Conservation (phyloP, 2,329 filamentous ascomycete genomes). For the Ceratocystis papillata region DNA sequence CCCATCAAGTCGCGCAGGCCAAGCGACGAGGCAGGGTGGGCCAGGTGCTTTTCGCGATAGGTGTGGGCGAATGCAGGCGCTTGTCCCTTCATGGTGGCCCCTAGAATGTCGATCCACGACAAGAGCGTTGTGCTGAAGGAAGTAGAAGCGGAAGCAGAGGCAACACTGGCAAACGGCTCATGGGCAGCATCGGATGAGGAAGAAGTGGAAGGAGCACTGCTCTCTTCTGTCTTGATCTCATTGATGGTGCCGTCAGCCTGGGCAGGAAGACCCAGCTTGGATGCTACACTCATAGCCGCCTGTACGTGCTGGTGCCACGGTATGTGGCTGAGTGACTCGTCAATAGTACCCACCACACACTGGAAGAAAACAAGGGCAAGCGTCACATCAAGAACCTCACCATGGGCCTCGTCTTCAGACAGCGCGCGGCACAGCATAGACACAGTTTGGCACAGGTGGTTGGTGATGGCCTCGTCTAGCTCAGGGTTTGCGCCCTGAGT, state of each 20-base stretch:
- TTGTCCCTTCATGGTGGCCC: constrained; percentile 78
- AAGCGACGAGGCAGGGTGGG: constrained; percentile 46
- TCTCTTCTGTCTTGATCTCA: constrained; percentile 26
- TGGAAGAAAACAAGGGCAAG: constrained; percentile 91
- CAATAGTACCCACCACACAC: constrained; percentile 74
- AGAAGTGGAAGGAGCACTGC: not conserved
- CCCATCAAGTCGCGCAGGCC: constrained; percentile 92
- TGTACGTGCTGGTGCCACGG: constrained; percentile 97
- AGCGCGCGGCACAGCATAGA: constrained; percentile 75
- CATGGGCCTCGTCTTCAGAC: constrained; percentile 67
- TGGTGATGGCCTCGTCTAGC: constrained; percentile 82
- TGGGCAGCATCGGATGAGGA: not conserved
- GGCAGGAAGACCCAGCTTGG: constrained; percentile 63
- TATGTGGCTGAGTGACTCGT: constrained; percentile 79
- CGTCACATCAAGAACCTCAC: constrained; percentile 82
- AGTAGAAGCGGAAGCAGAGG: constrained; percentile 38
- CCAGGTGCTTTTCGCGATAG: constrained; percentile 90
- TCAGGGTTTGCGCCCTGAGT: constrained; percentile 55
- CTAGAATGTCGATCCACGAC: constrained; percentile 94
- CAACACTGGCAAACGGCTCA: not conserved
- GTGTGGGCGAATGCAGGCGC: constrained; percentile 83
- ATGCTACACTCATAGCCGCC: constrained; percentile 72
- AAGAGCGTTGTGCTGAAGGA: constrained; percentile 94
- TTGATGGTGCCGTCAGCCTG: not conserved
- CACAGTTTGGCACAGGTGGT: constrained; percentile 81